Evolutionary conservation across 2,329 filamentous ascomycete species (phyloP), one percentile per base, ranked within the genome.

Genomic region (Aspergillus puulaauensis): DNA sequence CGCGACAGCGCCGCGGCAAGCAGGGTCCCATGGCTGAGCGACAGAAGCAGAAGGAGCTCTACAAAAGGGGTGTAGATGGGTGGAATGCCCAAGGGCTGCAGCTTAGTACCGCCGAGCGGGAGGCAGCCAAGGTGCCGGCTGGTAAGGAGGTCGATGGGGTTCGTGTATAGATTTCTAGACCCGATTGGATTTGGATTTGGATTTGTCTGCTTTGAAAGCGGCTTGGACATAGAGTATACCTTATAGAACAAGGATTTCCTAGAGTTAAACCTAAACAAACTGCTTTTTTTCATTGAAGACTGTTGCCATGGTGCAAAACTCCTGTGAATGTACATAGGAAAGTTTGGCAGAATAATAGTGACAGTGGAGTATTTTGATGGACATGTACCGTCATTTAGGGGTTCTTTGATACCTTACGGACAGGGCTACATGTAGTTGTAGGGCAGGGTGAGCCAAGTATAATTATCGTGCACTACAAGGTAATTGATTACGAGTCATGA

Each of bases 41-140:
- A 14, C 69, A 74, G 35, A 59, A 73, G 60, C 76, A 79, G 64
- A 73, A 68, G 57, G 57, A 61, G 7, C 66, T 77, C 40, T 79
- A 77, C 65, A 67, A 71, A 57, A 60, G 68, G 43, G 75, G 74
- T 27, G 71, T 74, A 33, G 70, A 75, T 48, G 73, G 72, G 8
- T 80, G 77, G 77, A 73, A 77, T 61, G 72, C 75, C 41, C 75
- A 77, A 56, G 75, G 75, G 0, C 61, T 77, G 57, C 72, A 75
- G 61, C 68, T 73, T 45, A 75, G 71, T 56, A 67, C 63, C 27
- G 72, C 68, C 21, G 73, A 75, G 53, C 66, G 72, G 17, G 68
- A 75, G 51, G 56, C 66, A 0, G 66, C 68, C 14, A 74, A 74
- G 64, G 70, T 72, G 15, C 65, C 69, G 1, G 64, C 62, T 46